Percentiles rank a stretch among this genome's conserved stretches.
phyloP scores from a whole-genome alignment of 192 early-diverging fungal species.

The Chytriomyces hyalinus region DNA sequence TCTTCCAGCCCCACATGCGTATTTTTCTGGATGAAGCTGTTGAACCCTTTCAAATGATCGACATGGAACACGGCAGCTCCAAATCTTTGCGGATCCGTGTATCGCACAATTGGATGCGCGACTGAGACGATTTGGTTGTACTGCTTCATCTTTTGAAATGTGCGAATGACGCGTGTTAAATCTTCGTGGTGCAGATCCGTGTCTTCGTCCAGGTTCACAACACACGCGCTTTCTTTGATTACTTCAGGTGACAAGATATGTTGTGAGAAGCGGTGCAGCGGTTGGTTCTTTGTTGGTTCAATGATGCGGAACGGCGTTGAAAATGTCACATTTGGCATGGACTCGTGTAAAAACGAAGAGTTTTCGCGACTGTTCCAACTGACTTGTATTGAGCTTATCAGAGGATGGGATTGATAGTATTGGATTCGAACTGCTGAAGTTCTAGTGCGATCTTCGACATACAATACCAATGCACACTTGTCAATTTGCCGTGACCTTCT shows the following conservation, averaged over 20 bases:
- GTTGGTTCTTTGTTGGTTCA: neutral
- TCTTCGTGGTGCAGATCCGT: slow-evolving; percentile 19
- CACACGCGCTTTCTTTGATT: slow-evolving; percentile 29
- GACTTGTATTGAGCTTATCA: slow-evolving; percentile 35
- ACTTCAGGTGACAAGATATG: slow-evolving; percentile 14
- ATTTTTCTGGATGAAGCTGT: neutral
- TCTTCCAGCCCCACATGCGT: too few species aligned
- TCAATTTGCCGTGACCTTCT: slow-evolving; percentile 14
- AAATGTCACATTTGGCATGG: neutral
- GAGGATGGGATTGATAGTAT: slow-evolving; percentile 37
- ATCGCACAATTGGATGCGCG: neutral
- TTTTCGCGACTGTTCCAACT: slow-evolving; percentile 39
- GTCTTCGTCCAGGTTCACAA: slow-evolving; percentile 41
- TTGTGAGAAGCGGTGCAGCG: slow-evolving; percentile 33
- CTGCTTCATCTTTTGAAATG: slow-evolving; percentile 17
- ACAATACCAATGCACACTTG: slow-evolving; percentile 38
- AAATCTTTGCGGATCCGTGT: neutral
- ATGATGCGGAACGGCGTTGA: slow-evolving; percentile 23
- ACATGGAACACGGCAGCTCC: neutral
- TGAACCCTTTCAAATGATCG: neutral
- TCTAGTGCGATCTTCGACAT: slow-evolving; percentile 26
- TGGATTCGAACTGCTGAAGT: slow-evolving; percentile 16
- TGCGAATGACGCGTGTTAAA: slow-evolving; percentile 31
- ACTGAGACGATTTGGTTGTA: neutral
- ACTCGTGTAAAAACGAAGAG: slow-evolving; percentile 4